phyloP scores from a whole-genome alignment of 441 rosid genomes.

The Gossypium schwendimanii region DNA sequence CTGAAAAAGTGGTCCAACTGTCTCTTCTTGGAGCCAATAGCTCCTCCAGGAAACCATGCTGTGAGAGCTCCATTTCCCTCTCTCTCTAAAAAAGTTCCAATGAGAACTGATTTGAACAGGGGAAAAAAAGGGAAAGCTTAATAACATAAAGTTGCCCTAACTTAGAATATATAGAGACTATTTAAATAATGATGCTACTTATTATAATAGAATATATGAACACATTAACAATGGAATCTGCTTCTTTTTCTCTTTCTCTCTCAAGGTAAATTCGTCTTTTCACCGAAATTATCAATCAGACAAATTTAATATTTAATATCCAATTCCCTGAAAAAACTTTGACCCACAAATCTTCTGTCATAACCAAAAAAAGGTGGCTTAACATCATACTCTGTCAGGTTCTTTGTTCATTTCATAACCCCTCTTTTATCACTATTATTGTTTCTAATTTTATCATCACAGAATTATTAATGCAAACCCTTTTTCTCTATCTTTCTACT shows the following conservation, averaged over 20 bases:
- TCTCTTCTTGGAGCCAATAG: slow-evolving; percentile 49
- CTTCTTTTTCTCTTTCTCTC: slow-evolving; percentile 18
- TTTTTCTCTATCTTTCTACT: too few relatives aligned
- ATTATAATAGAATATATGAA: background rate
- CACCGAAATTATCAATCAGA: slow-evolving; percentile 34
- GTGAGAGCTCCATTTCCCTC: slow-evolving; percentile 42
- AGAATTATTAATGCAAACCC: too few relatives aligned
- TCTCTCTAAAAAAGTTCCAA: background rate
- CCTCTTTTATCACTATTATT: too few relatives aligned
- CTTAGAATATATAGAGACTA: background rate
- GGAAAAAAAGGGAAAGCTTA: background rate
- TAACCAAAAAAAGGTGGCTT: slow-evolving; percentile 13
- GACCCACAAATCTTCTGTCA: slow-evolving; percentile 33
- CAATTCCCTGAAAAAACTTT: slow-evolving; percentile 21
- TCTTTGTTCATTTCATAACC: too few relatives aligned
- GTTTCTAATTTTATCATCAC: too few relatives aligned
- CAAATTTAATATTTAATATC: slow-evolving; percentile 27
- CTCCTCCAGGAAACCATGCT: slow-evolving; percentile 55
- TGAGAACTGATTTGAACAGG: background rate
- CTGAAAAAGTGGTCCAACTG: slow-evolving; percentile 26
- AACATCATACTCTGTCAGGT: background rate
- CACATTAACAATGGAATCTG: slow-evolving; percentile 30
- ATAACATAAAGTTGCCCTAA: slow-evolving; percentile 25
- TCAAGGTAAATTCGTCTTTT: slow-evolving; percentile 37
- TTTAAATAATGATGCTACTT: background rate